Evolutionary conservation across 1,139 yeast species (phyloP).

Genomic region (Yamadazyma triangularis): DNA sequence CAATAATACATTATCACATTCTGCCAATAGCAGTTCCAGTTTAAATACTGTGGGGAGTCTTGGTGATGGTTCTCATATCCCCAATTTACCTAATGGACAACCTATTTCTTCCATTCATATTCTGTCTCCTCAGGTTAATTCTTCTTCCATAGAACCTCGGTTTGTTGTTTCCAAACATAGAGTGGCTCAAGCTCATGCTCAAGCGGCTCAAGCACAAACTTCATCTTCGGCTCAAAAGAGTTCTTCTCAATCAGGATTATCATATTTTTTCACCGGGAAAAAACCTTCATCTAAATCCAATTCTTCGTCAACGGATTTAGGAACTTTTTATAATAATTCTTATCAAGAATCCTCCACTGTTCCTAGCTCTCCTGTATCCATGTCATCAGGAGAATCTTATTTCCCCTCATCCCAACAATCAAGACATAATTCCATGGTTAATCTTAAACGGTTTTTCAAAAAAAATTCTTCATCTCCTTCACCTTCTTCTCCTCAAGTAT

Average conservation of each 20-base stretch:
- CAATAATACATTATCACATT: conserved; percentile 11
- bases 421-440: conserved; percentile 72
- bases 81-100: conserved; percentile 50
- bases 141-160: conserved; percentile 60
- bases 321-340: conserved; percentile 41
- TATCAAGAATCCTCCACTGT: conserved; percentile 26
- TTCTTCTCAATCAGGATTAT: conserved; percentile 47
- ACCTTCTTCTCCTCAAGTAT: conserved; percentile 24
- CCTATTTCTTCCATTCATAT: conserved; percentile 58
- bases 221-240: conserved; percentile 28
- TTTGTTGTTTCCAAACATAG: conserved; percentile 71
- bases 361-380: conserved; percentile 36
- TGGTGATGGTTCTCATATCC: conserved; percentile 25
- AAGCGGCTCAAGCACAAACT: conserved; percentile 20
- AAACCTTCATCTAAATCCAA: conserved; percentile 21
- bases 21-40: conserved; percentile 14
- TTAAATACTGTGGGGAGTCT: conserved; percentile 13
- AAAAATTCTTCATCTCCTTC: conserved; percentile 32
- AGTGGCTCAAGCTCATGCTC: conserved; percentile 54
- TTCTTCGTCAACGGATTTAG: conserved; percentile 40
- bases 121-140: conserved; percentile 60
- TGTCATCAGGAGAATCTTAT: conserved; percentile 35
- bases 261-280: conserved; percentile 40
- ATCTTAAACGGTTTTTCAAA: conserved; percentile 58
- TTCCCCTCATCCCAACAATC: conserved; percentile 22